These are phyloP conservation scores for Euphorbia lathyris DNA, from an alignment of 345 rosid species.

Conservation along the genomic window DNA sequence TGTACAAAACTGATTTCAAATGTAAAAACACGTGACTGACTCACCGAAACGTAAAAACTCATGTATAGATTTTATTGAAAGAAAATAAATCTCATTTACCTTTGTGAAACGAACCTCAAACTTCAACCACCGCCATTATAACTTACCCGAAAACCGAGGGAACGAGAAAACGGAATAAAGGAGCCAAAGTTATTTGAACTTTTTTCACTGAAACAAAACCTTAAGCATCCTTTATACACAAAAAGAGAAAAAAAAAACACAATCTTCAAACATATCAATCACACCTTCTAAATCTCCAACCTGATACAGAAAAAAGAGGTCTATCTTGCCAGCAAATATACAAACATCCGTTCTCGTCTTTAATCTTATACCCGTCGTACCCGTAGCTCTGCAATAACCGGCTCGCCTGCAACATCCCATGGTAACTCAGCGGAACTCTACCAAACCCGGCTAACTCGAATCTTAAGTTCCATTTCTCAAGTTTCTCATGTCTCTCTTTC, in stretches of 20 bases:
- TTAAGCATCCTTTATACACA: slow-evolving; percentile 34
- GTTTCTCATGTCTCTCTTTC: slow-evolving; percentile 68
- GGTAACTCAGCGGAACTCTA: slow-evolving; percentile 55
- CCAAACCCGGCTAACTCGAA: slow-evolving; percentile 61
- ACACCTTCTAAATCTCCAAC: slow-evolving; percentile 55
- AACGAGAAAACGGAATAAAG: background rate
- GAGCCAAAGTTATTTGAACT: slow-evolving; percentile 11
- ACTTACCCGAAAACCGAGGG: background rate
- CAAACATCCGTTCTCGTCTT: slow-evolving; percentile 58
- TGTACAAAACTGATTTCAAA: no score
- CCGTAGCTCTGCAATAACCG: slow-evolving; percentile 50
- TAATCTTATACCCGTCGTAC: slow-evolving; percentile 58
- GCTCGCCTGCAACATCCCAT: slow-evolving; percentile 58
- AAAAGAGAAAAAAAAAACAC: slow-evolving; percentile 2
- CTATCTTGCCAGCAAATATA: slow-evolving; percentile 60
- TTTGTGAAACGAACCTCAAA: no score
- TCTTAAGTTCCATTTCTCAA: slow-evolving; percentile 65
- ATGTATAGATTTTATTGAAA: no score
- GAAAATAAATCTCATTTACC: no score
- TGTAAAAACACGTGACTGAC: no score
- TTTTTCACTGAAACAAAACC: slow-evolving; percentile 24
- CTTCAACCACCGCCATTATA: no score
- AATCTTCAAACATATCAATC: slow-evolving; percentile 23
- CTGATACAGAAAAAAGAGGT: slow-evolving; percentile 60
- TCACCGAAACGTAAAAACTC: no score